Percentiles rank a stretch among this genome's conserved stretches.
phyloP scores from a whole-genome alignment of 2,329 filamentous ascomycete species.

The Penicillium concentricum region DNA sequence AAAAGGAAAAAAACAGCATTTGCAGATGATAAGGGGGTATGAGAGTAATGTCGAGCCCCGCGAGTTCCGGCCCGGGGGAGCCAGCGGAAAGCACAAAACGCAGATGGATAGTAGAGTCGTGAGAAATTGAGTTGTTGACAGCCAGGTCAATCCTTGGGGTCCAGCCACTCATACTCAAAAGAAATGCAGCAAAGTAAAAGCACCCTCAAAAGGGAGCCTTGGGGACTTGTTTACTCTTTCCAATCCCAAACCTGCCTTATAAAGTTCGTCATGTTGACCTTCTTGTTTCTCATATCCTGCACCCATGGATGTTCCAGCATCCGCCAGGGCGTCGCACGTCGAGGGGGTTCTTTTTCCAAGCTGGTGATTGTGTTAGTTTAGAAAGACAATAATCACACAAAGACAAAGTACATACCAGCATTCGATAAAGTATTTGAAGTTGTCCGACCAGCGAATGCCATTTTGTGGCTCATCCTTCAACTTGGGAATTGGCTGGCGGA shows the following conservation, averaged over 20 bases:
- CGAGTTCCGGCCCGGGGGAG: constrained; percentile 23
- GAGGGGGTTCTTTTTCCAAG: constrained; percentile 85
- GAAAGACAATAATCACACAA: neutral
- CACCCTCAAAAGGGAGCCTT: neutral
- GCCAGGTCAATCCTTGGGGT: constrained; percentile 28
- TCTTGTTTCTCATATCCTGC: constrained; percentile 90
- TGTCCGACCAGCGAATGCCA: constrained; percentile 90
- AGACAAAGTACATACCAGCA: constrained; percentile 69
- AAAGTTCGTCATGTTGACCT: constrained; percentile 96
- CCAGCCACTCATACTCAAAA: constrained; percentile 26
- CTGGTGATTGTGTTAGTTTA: constrained; percentile 49
- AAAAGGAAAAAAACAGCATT: neutral
- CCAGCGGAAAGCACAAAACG: constrained; percentile 8
- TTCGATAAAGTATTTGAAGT: constrained; percentile 99
- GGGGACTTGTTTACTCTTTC: constrained; percentile 60
- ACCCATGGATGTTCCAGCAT: constrained; percentile 99
- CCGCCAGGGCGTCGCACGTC: constrained; percentile 91
- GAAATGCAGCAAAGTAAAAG: constrained; percentile 8
- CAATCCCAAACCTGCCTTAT: constrained; percentile 95
- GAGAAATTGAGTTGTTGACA: constrained; percentile 26
- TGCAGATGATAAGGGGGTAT: constrained; percentile 20
- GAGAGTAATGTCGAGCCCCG: constrained; percentile 7
- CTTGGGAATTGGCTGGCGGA: constrained; percentile 90
- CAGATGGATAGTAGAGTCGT: constrained; percentile 9
- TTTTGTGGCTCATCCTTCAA: constrained; percentile 91